Base-by-base conservation (phyloP, 805 yeast species). In the Kluyveromyces starmeri region DNA sequence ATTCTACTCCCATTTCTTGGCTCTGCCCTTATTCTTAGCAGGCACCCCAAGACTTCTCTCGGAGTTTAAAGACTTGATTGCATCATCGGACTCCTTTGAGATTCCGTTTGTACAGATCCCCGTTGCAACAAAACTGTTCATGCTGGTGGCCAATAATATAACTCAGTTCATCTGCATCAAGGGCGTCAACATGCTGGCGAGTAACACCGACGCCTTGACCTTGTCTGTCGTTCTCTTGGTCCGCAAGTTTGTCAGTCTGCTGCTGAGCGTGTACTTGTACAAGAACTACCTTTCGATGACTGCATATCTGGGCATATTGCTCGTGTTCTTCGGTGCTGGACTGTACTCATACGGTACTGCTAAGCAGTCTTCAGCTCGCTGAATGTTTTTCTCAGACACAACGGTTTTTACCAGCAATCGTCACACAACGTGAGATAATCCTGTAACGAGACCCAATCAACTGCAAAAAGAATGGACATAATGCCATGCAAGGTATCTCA, bases 161-260 rank as follows among this genome's bases (percentile, higher is more conserved):
- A 72, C 83, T 0, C 84, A 78, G 52, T 64, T 69, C 43, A 34
- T 74, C 3, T 82, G 94, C 48, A 73, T 78, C 2, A 57, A 71
- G 9, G 86, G 89, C 4, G 89, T 81, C 9, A 78, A 76, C 47
- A 63, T 62, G 46, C 58, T 82, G 16, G 74, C 78, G 0, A 72
- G 79, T 13, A 52, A 52, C 6, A 66, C 78, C 1, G 62, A 71
- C n/a, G 79, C 88, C 0, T 51, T 82, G 27, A 75, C 83, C 0
- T 70, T 81, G 2, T 68, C 77, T 0, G 70, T 82, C 9, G 70
- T 76, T 1, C 59, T 81, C 17, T 61, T 77, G 22, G 52, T 79
- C 8, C 64, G 92, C 31, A 78, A 80, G 52, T 71, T 80, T 39
- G 53, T 68, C 7, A 75, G 83, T 37, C 57, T 83, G 39, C 34